Base-by-base conservation (phyloP, 208 protist species). In the Porcisia hertigi region DNA sequence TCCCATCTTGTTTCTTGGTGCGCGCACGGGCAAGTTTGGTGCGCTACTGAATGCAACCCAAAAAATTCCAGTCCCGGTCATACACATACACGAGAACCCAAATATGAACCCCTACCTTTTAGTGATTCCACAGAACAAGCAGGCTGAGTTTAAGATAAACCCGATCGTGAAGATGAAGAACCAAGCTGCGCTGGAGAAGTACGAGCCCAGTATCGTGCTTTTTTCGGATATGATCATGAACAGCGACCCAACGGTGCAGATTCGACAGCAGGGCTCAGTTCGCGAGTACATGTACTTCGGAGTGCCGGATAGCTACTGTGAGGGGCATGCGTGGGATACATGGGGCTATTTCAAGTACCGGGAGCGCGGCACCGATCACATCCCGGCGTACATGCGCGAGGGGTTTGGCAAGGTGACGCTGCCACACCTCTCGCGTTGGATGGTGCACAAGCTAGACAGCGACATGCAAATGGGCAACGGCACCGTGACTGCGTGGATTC, bases 271-370 rank as follows among this genome's bases (percentile, higher is more conserved):
- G 43, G 93, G 93, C 45, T 92, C 84, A 30, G 91, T 97, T 58
- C 84, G 88, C 3, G 91, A 97, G 89, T 97, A 95, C 76, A 76
- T 91, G 34, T 93, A 93, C 81, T 92, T 97, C 84, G 93, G 93
- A 55, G 86, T 93, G 54, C 88, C 90, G 12, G 82, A 95, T 75
- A 95, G 90, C 83, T 97, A 97, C 80, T 81, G 90, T 66, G 90
- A 94, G 73, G 93, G 93, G 0, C 82, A 94, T 73, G 77, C 86
- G 39, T 97, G 93, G 91, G 86, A 94, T 62, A 97, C 93, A 54
- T 97, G 90, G 88, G 93, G 93, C 43, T 85, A 90, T 80, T 88
- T 89, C 78, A 94, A 88, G 81, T 94, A 96, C 73, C 88, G 88
- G 1, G 74, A 82, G 71, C 76, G 84, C 36, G 86, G 84, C 63